These are phyloP conservation scores for Dioszegia aurantiaca DNA, from an alignment of 768 basidiomycete species.

Conservation along the genomic window DNA sequence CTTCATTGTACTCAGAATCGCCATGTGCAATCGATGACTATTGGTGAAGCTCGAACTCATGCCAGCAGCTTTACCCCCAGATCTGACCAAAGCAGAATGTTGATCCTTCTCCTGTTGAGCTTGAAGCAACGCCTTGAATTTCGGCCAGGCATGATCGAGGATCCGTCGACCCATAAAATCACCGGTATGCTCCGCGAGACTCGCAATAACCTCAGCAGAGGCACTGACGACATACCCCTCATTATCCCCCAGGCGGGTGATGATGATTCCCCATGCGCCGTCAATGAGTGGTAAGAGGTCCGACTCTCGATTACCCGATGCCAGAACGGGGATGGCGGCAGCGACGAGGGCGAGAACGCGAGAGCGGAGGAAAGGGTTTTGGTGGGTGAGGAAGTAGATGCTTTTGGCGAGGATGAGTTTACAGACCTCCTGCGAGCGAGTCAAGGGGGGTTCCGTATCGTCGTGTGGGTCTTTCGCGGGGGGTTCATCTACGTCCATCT, in stretches of 20 bases:
- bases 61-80: constrained; percentile 55
- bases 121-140: constrained; percentile 63
- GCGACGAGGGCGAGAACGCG: constrained; percentile 73
- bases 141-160: constrained; percentile 93
- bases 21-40: constrained; percentile 70
- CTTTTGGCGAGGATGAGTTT: constrained; percentile 83
- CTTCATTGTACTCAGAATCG: constrained; percentile 71
- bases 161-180: constrained; percentile 80
- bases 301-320: constrained; percentile 57
- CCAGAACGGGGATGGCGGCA: constrained; percentile 66
- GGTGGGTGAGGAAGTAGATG: constrained; percentile 84
- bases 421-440: constrained; percentile 70
- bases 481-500: constrained; percentile 29
- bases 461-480: constrained; percentile 35
- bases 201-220: constrained; percentile 70
- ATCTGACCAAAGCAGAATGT: constrained; percentile 64
- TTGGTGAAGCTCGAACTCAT: constrained; percentile 1
- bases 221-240: constrained; percentile 78
- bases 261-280: constrained; percentile 87
- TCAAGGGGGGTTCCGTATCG: constrained; percentile 58
- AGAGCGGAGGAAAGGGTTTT: constrained; percentile 78
- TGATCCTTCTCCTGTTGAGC: constrained; percentile 65
- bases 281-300: constrained; percentile 81
- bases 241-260: constrained; percentile 66
- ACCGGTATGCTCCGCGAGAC: constrained; percentile 68